These are phyloP conservation scores for Ulmus americana DNA, from an alignment of 331 rosid genomes.

Conservation along the genomic window DNA sequence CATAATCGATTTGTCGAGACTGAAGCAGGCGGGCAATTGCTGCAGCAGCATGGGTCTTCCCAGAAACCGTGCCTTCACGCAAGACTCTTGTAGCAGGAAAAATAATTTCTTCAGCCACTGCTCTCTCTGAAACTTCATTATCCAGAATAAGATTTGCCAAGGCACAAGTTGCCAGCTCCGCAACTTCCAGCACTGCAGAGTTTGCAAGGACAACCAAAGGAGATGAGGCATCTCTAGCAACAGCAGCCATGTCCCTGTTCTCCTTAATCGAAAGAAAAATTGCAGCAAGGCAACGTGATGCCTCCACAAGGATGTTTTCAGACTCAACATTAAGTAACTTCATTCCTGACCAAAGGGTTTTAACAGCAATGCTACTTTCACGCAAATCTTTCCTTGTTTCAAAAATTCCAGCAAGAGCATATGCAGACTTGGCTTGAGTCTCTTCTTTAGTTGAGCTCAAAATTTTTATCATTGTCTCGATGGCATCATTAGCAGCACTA, in stretches of 20 bases:
- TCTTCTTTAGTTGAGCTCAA: constrained; percentile 79
- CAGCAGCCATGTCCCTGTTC: constrained; percentile 73
- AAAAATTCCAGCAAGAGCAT: constrained; percentile 83
- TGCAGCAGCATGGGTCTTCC: constrained; percentile 89
- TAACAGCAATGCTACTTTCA: constrained; percentile 77
- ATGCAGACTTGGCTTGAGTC: constrained; percentile 94
- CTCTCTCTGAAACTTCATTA: constrained; percentile 62
- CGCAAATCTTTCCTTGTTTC: constrained; percentile 85
- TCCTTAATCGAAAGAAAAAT: constrained; percentile 87
- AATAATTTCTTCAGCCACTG: constrained; percentile 67
- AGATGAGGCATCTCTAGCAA: constrained; percentile 60
- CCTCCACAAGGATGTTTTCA: constrained; percentile 63
- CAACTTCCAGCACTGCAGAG: constrained; percentile 71
- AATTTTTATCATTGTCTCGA: constrained; percentile 76
- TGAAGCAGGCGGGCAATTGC: constrained; percentile 83
- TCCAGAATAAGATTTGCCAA: constrained; percentile 89
- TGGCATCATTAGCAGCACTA: constrained; percentile 86
- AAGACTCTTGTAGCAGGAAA: constrained; percentile 86
- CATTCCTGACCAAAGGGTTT: constrained; percentile 55
- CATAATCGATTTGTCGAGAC: constrained; percentile 55
- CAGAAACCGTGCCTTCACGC: constrained; percentile 66
- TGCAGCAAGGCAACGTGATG: constrained; percentile 84
- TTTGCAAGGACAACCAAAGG: constrained; percentile 60
- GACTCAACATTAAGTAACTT: constrained; percentile 74
- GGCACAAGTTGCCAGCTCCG: constrained; percentile 79